These are phyloP conservation scores for Acanthamoeba lenticulata DNA, from an alignment of 208 protist species.

Conservation along the genomic window DNA sequence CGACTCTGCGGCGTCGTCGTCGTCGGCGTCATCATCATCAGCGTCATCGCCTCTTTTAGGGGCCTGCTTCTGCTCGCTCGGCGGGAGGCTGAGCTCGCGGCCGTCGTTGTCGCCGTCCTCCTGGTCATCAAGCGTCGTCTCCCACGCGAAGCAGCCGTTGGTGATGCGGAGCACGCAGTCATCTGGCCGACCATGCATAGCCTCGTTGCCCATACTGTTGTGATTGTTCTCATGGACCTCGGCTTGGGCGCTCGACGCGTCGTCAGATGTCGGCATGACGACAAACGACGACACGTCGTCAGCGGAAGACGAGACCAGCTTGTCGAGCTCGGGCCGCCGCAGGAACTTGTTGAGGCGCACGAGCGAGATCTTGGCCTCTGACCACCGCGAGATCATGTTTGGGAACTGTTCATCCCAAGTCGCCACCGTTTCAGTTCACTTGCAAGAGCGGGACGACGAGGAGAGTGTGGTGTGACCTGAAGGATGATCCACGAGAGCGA, in stretches of 20 bases:
- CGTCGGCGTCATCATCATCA: too few relatives aligned
- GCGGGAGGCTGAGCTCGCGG: too few relatives aligned
- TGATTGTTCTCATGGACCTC: too few relatives aligned
- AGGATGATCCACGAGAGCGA: not conserved
- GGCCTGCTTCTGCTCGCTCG: too few relatives aligned
- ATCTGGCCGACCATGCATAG: not conserved
- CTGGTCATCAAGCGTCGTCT: not conserved
- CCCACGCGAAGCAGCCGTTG: not conserved
- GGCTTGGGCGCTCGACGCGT: not conserved
- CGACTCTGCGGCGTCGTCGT: too few relatives aligned
- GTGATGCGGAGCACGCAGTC: not conserved
- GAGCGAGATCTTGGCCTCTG: too few relatives aligned
- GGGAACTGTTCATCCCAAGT: too few relatives aligned
- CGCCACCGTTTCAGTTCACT: too few relatives aligned
- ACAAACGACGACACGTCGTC: not conserved
- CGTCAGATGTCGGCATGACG: not conserved
- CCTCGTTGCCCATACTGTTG: too few relatives aligned
- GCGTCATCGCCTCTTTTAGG: too few relatives aligned
- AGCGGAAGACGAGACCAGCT: not conserved
- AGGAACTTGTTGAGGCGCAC: conserved; percentile 73
- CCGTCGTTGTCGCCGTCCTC: too few relatives aligned
- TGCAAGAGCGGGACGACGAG: not conserved
- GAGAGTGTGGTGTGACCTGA: not conserved
- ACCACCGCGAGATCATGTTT: conserved; percentile 54
- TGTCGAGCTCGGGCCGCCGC: not conserved